These are phyloP conservation scores for Haberlea rhodopensis DNA, from an alignment of 257 asterid species.

Conservation along the genomic window DNA sequence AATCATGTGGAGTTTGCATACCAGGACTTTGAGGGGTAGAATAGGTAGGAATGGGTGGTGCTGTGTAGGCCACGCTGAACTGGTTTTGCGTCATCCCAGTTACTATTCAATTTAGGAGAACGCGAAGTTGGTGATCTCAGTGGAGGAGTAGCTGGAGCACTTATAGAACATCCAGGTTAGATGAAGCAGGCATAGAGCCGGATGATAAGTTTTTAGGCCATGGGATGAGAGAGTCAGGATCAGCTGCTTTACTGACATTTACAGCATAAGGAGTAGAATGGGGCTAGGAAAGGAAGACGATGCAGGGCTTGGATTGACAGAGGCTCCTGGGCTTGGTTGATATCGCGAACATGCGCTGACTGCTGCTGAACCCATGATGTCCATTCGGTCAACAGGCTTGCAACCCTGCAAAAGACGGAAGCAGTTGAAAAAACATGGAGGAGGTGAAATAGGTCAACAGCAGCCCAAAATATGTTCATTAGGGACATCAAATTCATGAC, in stretches of 20 bases:
- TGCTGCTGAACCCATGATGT: constrained; percentile 55
- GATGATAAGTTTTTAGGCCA: constrained; percentile 92
- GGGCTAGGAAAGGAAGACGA: constrained; percentile 88
- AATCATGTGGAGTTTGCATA: constrained; percentile 74
- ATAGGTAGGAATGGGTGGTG: constrained; percentile 56
- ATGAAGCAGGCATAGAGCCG: constrained; percentile 54
- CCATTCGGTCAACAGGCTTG: constrained; percentile 44
- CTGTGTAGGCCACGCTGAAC: constrained; percentile 66
- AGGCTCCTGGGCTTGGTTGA: constrained; percentile 82
- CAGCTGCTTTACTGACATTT: constrained; percentile 46
- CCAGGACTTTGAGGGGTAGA: constrained; percentile 92
- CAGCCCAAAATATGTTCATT: not conserved
- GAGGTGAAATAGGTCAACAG: not conserved
- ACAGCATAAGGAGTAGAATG: constrained; percentile 51
- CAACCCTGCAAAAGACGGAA: constrained; percentile 60
- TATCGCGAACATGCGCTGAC: constrained; percentile 78
- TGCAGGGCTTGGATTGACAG: constrained; percentile 82
- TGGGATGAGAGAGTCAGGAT: constrained; percentile 90
- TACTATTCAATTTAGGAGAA: constrained; percentile 64
- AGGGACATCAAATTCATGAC: not conserved
- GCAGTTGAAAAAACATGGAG: not conserved
- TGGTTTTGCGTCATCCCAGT: constrained; percentile 48
- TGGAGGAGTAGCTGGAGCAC: constrained; percentile 99
- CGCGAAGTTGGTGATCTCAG: constrained; percentile 86
- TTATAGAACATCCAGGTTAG: constrained; percentile 85